Base-by-base conservation (phyloP, 768 basidiomycete species). In the Agrocybe chaxingu region DNA sequence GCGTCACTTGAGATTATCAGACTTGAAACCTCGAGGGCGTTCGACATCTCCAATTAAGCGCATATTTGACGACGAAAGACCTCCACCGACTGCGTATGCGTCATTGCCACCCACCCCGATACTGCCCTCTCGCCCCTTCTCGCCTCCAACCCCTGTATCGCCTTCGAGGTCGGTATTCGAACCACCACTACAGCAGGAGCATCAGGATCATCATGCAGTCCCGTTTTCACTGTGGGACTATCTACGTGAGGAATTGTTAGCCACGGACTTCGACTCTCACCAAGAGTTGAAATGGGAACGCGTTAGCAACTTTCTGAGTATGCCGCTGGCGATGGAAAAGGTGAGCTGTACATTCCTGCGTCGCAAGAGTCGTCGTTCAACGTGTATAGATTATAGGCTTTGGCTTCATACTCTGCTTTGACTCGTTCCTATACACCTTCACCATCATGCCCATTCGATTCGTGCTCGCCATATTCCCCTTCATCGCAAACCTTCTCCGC, bases 381-480 rank as follows among this genome's bases (percentile, higher is more conserved):
- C 8, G 5, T 19, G 13, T 24, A 12, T 56, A 96, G 94, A 90
- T 95, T 13, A 86, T 97, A 45, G 75, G 87, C 18, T 97, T 98
- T 66, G 97, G 97, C 33, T 89, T 90, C 58, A 72, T 97, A 24
- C 79, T 98, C 34, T 99, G 97, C 67, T 77, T 98, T 45, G 97
- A 99, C 66, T 93, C 94, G 1, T 98, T 98, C 70, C 80, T 99
- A 1, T 97, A 98, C 69, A 95, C 92, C 0, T 98, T 99, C 72
- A 99, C 97, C 12, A 91, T 99, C 58, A 83, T 97, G 8, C 97
- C 97, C 8, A 92, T 99, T 50, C 89, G 96, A 4, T 89, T 84
- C 61, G 56, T 73, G 9, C 69, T 92, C 35, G 92, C 89, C 3
- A 63, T 78, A 47, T 74, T 77, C 59, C 77, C 82, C 38, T 77